phyloP scores from a whole-genome alignment of 1,284 basidiomycete genomes.

The Sanguinoderma infundibulare region DNA sequence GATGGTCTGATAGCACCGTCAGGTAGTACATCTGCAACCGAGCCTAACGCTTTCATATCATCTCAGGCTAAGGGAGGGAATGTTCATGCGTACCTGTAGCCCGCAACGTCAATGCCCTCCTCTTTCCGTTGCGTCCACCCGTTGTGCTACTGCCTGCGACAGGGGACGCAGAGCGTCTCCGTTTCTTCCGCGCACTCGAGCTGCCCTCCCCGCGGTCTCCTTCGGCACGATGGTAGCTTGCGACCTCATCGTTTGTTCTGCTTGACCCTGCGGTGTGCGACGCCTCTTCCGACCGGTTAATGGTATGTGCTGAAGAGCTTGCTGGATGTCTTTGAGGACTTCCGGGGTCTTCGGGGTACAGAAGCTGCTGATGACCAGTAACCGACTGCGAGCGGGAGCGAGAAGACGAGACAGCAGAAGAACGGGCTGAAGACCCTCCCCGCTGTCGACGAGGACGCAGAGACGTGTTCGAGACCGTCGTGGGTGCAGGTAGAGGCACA shows the following conservation, averaged over 20 bases:
- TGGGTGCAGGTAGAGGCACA: constrained; percentile 20
- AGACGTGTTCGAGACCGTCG: constrained; percentile 23
- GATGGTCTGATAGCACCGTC: background rate
- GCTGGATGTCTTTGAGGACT: background rate
- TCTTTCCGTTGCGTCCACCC: background rate
- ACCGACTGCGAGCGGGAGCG: constrained; percentile 20
- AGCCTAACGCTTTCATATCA: background rate
- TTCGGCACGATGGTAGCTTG: too few relatives aligned
- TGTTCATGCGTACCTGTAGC: background rate
- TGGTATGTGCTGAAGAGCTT: too few relatives aligned
- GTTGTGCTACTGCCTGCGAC: background rate
- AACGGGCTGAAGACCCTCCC: constrained; percentile 4
- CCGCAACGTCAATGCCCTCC: background rate
- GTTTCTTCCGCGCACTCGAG: background rate
- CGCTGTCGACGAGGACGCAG: constrained; percentile 18
- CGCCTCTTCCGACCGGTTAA: background rate
- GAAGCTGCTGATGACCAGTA: background rate
- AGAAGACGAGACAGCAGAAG: constrained; percentile 11
- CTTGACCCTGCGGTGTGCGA: background rate
- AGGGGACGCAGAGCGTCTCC: background rate
- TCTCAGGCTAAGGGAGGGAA: background rate
- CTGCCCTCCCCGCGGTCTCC: background rate
- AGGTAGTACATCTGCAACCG: background rate
- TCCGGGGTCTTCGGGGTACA: background rate
- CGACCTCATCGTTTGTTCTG: too few relatives aligned